Evolutionary conservation across 139 green algal species (phyloP), one percentile per base, ranked within the genome.

Genomic region (Chlorella ohadii): DNA sequence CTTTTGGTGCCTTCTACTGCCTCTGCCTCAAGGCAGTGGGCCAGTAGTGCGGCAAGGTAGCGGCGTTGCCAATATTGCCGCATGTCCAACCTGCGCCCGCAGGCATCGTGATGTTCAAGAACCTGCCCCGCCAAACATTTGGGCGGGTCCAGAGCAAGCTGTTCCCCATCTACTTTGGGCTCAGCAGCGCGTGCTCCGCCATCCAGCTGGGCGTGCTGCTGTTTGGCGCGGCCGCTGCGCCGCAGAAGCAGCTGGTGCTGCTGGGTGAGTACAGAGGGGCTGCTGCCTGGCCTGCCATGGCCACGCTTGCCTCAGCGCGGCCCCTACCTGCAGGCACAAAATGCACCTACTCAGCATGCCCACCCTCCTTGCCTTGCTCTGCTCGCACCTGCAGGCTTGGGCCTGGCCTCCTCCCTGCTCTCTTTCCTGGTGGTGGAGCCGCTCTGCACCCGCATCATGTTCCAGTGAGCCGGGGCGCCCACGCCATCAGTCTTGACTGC

Each of bases 51-150:
- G n/a, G n/a, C n/a, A n/a, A n/a, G n/a, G n/a, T n/a, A n/a, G n/a
- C n/a, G n/a, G n/a, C n/a, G n/a, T n/a, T n/a, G n/a, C n/a, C n/a
- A n/a, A n/a, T n/a, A n/a, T n/a, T n/a, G n/a, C n/a, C n/a, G n/a
- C n/a, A n/a, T n/a, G n/a, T n/a, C n/a, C n/a, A n/a, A n/a, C n/a
- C n/a, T n/a, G n/a, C n/a, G n/a, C 27, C 31, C n/a, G 75, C 82
- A 83, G 92, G 90, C 66, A 79, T 96, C 33, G 86, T 81, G 31
- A 91, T 93, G 87, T 95, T 95, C 86, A 94, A 92, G 82, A 93
- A 93, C 87, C 72, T 95, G 39, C 90, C 92, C 0, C 83, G 91
- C 31, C 92, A 95, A 83, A 92, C 82, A 0, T 96, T 95, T 84
- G 92, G 93, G 1, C 82, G 85, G 38, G 67, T 96, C 67, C 88